These are phyloP conservation scores for Bimuria novae-zelandiae DNA, from an alignment of 2,329 filamentous ascomycete species.

Conservation along the genomic window DNA sequence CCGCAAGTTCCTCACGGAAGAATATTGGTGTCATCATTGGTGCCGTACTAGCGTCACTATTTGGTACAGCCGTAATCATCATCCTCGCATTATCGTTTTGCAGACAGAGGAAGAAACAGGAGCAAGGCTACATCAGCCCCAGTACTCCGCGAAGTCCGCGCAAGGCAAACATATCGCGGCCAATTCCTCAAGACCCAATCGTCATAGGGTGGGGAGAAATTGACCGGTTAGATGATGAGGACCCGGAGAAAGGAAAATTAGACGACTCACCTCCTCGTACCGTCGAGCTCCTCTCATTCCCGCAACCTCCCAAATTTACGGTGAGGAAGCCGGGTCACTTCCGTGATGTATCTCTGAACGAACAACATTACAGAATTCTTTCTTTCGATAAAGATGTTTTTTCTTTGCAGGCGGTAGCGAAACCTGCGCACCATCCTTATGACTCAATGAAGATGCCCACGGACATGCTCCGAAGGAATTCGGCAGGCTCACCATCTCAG, in stretches of 20 bases:
- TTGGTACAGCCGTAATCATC: constrained; percentile 33
- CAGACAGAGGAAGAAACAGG: constrained; percentile 27
- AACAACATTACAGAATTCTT: constrained; percentile 45
- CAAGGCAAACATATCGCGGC: constrained; percentile 48
- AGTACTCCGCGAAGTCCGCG: constrained; percentile 27
- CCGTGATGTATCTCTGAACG: constrained; percentile 45
- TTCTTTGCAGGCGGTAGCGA: constrained; percentile 38
- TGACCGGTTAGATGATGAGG: constrained; percentile 28
- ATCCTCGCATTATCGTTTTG: constrained; percentile 23
- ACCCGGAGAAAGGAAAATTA: constrained; percentile 47
- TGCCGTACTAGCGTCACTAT: constrained; percentile 40
- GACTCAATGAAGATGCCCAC: constrained; percentile 52
- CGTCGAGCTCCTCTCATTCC: constrained; percentile 46
- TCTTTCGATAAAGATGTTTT: constrained; percentile 47
- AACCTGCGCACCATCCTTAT: constrained; percentile 45
- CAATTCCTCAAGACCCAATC: constrained; percentile 38
- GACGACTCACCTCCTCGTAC: constrained; percentile 24
- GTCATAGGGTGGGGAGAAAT: constrained; percentile 32
- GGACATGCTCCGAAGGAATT: constrained; percentile 44
- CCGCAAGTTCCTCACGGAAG: constrained; percentile 9
- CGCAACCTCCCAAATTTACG: constrained; percentile 40
- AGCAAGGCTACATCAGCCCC: constrained; percentile 25
- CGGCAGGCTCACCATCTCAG: constrained; percentile 36
- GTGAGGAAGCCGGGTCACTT: constrained; percentile 40
- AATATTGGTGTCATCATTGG: constrained; percentile 29